Evolutionary conservation across 257 asterid species (phyloP), one percentile per base, ranked within the genome.

Genomic region (Nicotiana noctiflora): DNA sequence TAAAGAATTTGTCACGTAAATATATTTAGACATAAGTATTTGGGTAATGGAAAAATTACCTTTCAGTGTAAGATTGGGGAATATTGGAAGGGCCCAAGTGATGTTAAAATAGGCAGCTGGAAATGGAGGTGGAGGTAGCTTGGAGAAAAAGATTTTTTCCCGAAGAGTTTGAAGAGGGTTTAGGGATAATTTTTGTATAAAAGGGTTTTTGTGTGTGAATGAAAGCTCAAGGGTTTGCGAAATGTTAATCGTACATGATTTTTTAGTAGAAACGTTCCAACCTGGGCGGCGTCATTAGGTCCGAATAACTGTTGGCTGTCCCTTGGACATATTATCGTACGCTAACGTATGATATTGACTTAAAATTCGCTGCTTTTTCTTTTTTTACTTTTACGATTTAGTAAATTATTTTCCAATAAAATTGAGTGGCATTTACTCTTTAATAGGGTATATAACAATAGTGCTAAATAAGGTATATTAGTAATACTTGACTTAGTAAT

Each of bases 91-190:
- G 65, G 15, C 3, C 3, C 31, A n/a, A 27, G 37, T 27, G 14
- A 51, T 31, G 29, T 55, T n/a, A 49, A 64, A 79, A 19, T 31
- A 72, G 59, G 37, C 37, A 5, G 60, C 32, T 40, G 76, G 55
- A 72, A 25, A 55, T 18, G 21, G 23, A 55, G 57, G 57, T 52
- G 5, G 77, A 40, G 77, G 76, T 55, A 59, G 67, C 77, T 31
- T 80, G 82, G 79, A 80, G 79, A 66, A 66, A 60, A 80, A 66
- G 82, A 80, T 44, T 25, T 63, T 23, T 31, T 32, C 37, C 4
- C 7, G 1, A 49, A 72, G 37, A 72, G 34, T 46, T 46, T 44
- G 34, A 46, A 46, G 57, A 17, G 19, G 77, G 31, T 29, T 61
- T 62, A 64, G 59, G 78, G 78, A 23, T 72, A 11, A 10, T 40